phyloP scores from a whole-genome alignment of 2,329 filamentous ascomycete genomes.

The Lasiodiplodia gonubiensis region DNA sequence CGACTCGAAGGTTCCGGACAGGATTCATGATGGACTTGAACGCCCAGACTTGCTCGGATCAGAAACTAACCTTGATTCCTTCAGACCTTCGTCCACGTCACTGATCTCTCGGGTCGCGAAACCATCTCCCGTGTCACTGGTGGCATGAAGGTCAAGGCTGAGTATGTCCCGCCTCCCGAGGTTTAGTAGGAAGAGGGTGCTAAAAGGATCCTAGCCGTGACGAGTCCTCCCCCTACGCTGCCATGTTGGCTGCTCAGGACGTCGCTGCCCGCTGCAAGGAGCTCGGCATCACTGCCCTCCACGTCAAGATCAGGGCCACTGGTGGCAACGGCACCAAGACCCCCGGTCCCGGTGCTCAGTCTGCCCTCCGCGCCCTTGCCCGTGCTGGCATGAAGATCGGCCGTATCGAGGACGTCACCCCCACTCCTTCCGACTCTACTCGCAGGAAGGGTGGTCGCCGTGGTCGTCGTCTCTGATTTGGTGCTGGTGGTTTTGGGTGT shows the following conservation, averaged over 20 bases:
- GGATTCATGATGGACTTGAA: not conserved
- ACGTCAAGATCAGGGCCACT: constrained; percentile 99
- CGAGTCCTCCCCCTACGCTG: constrained; percentile 99
- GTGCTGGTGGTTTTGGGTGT: constrained; percentile 60
- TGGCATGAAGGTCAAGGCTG: constrained; percentile 99
- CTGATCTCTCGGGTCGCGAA: constrained; percentile 98
- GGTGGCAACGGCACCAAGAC: constrained; percentile 99
- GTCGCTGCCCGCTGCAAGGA: constrained; percentile 84
- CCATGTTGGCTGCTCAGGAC: constrained; percentile 99
- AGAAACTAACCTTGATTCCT: not conserved
- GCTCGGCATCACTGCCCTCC: constrained; percentile 89
- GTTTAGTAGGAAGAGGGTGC: not conserved
- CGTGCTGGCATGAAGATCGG: constrained; percentile 99
- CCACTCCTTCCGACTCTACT: constrained; percentile 98
- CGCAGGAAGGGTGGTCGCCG: constrained; percentile 99
- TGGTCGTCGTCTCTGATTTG: constrained; percentile 97
- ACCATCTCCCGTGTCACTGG: constrained; percentile 99
- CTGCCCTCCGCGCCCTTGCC: constrained; percentile 96
- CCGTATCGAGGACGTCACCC: constrained; percentile 99
- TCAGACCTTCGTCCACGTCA: constrained; percentile 83
- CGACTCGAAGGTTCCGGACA: not conserved
- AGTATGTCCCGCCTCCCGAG: not conserved
- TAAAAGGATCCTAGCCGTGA: constrained; percentile 65
- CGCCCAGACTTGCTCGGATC: not conserved
- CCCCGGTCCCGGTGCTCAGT: constrained; percentile 98